Evolutionary conservation across 805 yeast genomes (phyloP).

Genomic region (Komagataella mondaviorum): DNA sequence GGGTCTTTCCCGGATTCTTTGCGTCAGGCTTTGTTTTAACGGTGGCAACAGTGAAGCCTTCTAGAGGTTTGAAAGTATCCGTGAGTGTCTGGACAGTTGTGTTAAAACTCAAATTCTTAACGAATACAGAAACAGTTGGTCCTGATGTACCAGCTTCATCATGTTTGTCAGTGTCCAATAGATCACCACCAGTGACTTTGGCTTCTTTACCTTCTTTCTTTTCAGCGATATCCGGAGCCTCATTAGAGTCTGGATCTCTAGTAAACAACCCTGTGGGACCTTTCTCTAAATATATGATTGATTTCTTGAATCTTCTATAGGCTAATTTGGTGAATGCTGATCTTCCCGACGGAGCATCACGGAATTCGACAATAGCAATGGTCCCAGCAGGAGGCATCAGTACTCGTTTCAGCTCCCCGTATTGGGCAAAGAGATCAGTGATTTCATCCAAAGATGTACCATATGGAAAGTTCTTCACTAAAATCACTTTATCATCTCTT

Average conservation of each 20-base stretch:
- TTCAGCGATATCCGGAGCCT: slow-evolving; percentile 16
- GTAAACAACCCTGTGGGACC: slow-evolving; percentile 80
- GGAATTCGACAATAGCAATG: slow-evolving; percentile 83
- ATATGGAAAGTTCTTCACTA: slow-evolving; percentile 84
- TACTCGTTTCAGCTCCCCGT: slow-evolving; percentile 69
- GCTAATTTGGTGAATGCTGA: slow-evolving; percentile 82
- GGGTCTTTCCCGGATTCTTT: slow-evolving; percentile 45
- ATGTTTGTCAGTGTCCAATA: slow-evolving; percentile 19
- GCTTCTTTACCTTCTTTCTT: slow-evolving; percentile 28
- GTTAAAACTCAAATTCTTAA: slow-evolving; percentile 81
- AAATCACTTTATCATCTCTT: slow-evolving; percentile 66
- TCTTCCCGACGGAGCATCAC: slow-evolving; percentile 74
- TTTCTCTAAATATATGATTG: slow-evolving; percentile 82
- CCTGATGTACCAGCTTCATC: slow-evolving; percentile 32
- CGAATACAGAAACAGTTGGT: slow-evolving; percentile 78
- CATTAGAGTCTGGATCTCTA: slow-evolving; percentile 33
- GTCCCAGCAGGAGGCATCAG: slow-evolving; percentile 96
- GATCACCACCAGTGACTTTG: slow-evolving; percentile 28
- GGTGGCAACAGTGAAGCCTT: slow-evolving; percentile 72
- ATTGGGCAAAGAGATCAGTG: slow-evolving; percentile 65
- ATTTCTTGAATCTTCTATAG: slow-evolving; percentile 76
- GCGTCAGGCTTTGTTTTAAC: slow-evolving; percentile 86
- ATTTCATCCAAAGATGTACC: slow-evolving; percentile 76
- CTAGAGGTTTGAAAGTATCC: slow-evolving; percentile 50
- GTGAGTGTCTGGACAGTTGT: slow-evolving; percentile 50